Evolutionary conservation across 2,329 filamentous ascomycete species (phyloP).

Genomic region (Trichoderma polysporum): DNA sequence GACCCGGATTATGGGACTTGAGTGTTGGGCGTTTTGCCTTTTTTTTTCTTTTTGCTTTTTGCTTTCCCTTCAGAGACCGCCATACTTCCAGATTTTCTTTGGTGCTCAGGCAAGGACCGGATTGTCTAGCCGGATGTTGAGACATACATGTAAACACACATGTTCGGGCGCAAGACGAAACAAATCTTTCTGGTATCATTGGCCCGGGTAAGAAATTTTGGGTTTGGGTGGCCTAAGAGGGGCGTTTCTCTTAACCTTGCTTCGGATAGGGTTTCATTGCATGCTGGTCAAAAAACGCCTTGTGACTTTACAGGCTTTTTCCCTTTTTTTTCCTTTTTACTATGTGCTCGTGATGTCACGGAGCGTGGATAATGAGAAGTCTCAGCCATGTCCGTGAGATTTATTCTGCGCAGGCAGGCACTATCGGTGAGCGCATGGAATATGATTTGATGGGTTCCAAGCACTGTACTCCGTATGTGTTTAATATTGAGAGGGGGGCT

Average conservation of each 20-base stretch:
- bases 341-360: not conserved
- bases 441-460: not conserved
- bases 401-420: not conserved
- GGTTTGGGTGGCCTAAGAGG: conserved; percentile 2
- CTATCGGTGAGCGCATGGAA: conserved; percentile 8
- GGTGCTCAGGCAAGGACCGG: not conserved
- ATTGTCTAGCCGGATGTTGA: not conserved
- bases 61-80: not conserved
- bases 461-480: not conserved
- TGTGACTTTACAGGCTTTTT: not conserved
- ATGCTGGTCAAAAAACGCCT: not conserved
- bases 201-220: not conserved
- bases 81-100: not conserved
- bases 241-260: not conserved
- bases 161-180: not conserved
- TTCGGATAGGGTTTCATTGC: conserved; percentile 1
- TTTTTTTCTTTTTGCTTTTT: not conserved
- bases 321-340: not conserved
- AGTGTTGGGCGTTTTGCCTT: not conserved
- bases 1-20: not conserved
- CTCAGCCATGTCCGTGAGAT: not conserved
- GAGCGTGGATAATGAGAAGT: not conserved
- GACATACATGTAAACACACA: not conserved
- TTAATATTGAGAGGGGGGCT: not conserved
- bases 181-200: not conserved